Evolutionary conservation across 1,139 yeast genomes (phyloP).

Genomic region (Diutina rugosa): DNA sequence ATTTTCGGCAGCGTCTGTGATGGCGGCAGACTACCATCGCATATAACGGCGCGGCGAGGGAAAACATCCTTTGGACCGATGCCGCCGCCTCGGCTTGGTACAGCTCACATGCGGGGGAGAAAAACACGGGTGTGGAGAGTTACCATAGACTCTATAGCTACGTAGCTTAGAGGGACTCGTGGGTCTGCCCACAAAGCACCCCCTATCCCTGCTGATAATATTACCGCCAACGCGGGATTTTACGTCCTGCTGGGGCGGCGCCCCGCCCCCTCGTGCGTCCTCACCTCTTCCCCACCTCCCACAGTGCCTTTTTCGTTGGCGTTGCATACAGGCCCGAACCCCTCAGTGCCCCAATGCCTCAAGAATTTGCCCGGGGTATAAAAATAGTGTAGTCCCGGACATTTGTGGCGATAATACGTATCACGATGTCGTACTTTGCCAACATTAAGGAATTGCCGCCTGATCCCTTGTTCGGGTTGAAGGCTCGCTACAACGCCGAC

Average conservation of each 20-base stretch:
- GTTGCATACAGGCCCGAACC: background rate
- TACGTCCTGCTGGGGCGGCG: background rate
- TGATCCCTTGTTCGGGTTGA: constrained; percentile 74
- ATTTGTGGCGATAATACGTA: background rate
- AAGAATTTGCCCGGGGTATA: background rate
- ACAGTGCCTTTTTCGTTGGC: background rate
- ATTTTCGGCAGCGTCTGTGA: background rate
- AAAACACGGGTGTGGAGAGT: background rate
- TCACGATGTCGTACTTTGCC: constrained; percentile 17
- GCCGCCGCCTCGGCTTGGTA: background rate
- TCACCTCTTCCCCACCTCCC: background rate
- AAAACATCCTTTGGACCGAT: background rate
- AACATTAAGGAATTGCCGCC: constrained; percentile 52
- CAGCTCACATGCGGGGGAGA: background rate
- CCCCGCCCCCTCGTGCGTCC: background rate
- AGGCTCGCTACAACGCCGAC: constrained; percentile 61
- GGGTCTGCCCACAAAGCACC: background rate
- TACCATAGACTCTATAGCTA: background rate
- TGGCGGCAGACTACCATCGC: background rate
- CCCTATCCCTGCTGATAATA: background rate
- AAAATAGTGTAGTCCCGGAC: background rate
- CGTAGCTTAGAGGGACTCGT: background rate
- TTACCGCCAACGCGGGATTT: background rate
- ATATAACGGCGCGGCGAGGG: background rate
- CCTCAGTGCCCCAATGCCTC: background rate